A percentile compares a stretch with the other conserved stretches of the same genome.
phyloP scores from a whole-genome alignment of 108 stramenopile genomes.

The Aurantiochytrium sp. region DNA sequence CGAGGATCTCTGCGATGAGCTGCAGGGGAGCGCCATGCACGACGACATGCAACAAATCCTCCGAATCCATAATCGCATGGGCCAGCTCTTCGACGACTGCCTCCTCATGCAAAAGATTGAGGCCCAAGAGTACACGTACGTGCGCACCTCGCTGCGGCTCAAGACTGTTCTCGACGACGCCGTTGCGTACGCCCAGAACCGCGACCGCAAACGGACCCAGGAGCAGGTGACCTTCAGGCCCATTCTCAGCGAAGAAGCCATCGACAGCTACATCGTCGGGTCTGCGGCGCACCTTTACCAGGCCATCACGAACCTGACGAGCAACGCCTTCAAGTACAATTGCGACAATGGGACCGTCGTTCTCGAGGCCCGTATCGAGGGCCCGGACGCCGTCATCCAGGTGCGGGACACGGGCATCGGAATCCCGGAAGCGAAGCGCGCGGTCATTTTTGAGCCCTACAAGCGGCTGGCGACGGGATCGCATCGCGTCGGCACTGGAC shows the following conservation, averaged over 20 bases:
- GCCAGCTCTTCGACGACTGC: neutral
- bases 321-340: neutral
- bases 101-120: neutral
- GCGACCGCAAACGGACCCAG: neutral
- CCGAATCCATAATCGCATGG: neutral
- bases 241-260: neutral
- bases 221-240: neutral
- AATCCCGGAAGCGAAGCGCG: neutral
- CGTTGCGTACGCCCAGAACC: neutral
- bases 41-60: neutral
- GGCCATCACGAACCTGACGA: neutral
- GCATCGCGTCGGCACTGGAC: neutral
- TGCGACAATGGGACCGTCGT: neutral
- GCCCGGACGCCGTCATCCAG: neutral
- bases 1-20: neutral
- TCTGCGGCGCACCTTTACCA: neutral
- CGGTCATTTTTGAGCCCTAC: neutral
- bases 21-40: neutral
- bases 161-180: neutral
- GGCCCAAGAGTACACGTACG: neutral
- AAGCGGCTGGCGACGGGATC: neutral
- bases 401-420: neutral
- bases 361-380: neutral
- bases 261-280: neutral
- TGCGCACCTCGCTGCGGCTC: neutral